A percentile compares a stretch with the other conserved stretches of the same genome.
These are phyloP conservation scores for Murraya koenigii DNA, from an alignment of 345 rosid species.

Conservation along the genomic window DNA sequence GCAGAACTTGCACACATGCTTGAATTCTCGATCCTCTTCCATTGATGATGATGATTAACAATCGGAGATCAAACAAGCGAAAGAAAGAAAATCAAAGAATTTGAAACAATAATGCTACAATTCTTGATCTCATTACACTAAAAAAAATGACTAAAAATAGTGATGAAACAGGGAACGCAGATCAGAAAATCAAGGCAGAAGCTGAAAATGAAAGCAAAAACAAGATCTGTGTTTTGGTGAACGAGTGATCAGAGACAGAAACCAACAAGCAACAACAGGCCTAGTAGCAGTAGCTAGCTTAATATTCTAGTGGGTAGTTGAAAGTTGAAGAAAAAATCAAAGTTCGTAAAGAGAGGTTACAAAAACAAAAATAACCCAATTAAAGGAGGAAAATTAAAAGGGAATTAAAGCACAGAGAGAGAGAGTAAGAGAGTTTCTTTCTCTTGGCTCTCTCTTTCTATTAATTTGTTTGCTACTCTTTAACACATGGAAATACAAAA, in stretches of 20 bases:
- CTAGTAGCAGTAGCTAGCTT: neutral
- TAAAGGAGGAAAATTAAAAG: conserved; percentile 10
- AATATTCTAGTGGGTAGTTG: conserved; percentile 22
- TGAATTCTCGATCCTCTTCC: conserved; percentile 35
- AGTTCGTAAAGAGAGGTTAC: conserved; percentile 21
- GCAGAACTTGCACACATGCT: conserved; percentile 61
- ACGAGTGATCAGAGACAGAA: neutral
- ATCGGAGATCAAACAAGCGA: conserved; percentile 6
- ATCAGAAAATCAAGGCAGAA: conserved; percentile 34
- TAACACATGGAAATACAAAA: neutral
- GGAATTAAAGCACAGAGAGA: neutral
- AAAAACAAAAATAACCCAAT: conserved; percentile 14
- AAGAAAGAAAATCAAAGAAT: conserved; percentile 10
- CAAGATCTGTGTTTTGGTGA: conserved; percentile 22
- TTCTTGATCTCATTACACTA: conserved; percentile 21
- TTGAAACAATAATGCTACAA: conserved; percentile 13
- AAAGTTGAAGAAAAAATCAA: conserved; percentile 24
- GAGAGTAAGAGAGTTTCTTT: conserved; percentile 10
- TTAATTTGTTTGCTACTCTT: neutral
- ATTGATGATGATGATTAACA: conserved; percentile 9
- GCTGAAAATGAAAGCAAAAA: neutral
- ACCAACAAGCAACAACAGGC: neutral
- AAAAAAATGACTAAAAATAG: conserved; percentile 1
- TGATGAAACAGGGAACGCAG: conserved; percentile 30
- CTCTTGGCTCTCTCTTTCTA: conserved; percentile 8